Evolutionary conservation across 192 early-diverging fungal species (phyloP), one percentile per base, ranked within the genome.

Genomic region (Kappamyces sp.): DNA sequence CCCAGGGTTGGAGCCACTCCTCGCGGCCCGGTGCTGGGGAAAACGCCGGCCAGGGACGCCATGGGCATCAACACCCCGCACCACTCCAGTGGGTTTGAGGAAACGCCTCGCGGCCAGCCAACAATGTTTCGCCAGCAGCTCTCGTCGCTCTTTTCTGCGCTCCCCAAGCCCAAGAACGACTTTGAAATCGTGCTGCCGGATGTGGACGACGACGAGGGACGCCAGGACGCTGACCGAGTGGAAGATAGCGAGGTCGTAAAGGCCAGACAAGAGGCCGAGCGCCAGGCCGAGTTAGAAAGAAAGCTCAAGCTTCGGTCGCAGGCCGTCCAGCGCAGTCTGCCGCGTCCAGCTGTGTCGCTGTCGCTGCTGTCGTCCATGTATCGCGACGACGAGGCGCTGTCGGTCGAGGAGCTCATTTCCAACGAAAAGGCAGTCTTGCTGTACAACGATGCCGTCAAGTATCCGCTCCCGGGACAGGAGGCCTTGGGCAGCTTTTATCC

Each of bases 161-260:
- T 99, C 11, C 96, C 96, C 1, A 74, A 78, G 55, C 96, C 96
- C 41, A 87, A 86, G 45, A 96, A 96, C 66, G 90, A 94, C 59
- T 93, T 94, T 68, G 88, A 93, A 54, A 83, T 98, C 54, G 84
- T 89, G 7, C 66, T 94, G 49, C 95, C 93, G 1, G 86, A 90
- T 34, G 64, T 73, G 15, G 61, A 54, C 7, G 69, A 75, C 4
- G 66, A 66, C n/a, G 71, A 63, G n/a, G 15, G 57, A 36, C 43
- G 48, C 29, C n/a, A 60, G 42, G 3, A 37, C 2, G 43, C 60
- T 3, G 3, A 34, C 3, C 49, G 51, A n/a, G 50, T 61, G 47
- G 87, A 91, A 47, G 91, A 93, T 66, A 84, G 81, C 15, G 85
- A 80, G 32, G 87, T 93, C 45, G 74, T 86, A 46, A 77, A 84